Evolutionary conservation across 2,329 filamentous ascomycete species (phyloP), one percentile per base, ranked within the genome.

Genomic region (Ceratocystiopsis sp.): DNA sequence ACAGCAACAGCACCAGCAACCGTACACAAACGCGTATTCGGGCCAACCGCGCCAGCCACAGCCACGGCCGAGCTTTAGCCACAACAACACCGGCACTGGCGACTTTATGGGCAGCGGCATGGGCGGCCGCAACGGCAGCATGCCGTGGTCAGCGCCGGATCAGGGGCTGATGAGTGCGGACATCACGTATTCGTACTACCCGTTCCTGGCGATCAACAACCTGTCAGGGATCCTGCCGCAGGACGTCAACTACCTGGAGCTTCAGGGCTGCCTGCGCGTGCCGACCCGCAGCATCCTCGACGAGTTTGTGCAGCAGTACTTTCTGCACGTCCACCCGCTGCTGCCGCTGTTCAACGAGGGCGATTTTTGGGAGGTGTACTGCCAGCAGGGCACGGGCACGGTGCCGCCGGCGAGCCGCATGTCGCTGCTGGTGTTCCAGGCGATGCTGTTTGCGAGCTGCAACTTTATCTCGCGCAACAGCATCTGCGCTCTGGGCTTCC

Each of bases 281-380:
- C 67, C 67, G 0, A 61, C 58, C 0, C 55, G 58, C 18, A 46
- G 54, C 1, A 54, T 65, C 1, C 53, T 69, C 0, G 62, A 68
- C 42, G 64, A 67, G 41, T 68, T 72, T 45, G 57, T 71, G 5
- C 59, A 63, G 49, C 61, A 67, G 40, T 67, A 66, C 48, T 67
- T 67, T 44, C 52, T 66, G 13, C 63, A 66, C 42, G 61, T 67
- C n/a, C 65, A 67, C 43, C 63, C 64, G 1, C 49, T 65, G 29
- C 52, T 66, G 29, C 64, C 64, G 0, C 51, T 67, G 18, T 48
- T 67, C 25, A 59, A 66, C 41, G 63, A 71, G 50, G 63, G 62
- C 0, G 59, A 66, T 36, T 67, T 68, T 44, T 70, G 67, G 67
- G 61, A 67, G 43, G 53, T 65, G 42, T 65, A 64, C 46, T 47